Evolutionary conservation across 2,329 filamentous ascomycete genomes (phyloP).

Genomic region (Chrysoporthe deuterocubensis): DNA sequence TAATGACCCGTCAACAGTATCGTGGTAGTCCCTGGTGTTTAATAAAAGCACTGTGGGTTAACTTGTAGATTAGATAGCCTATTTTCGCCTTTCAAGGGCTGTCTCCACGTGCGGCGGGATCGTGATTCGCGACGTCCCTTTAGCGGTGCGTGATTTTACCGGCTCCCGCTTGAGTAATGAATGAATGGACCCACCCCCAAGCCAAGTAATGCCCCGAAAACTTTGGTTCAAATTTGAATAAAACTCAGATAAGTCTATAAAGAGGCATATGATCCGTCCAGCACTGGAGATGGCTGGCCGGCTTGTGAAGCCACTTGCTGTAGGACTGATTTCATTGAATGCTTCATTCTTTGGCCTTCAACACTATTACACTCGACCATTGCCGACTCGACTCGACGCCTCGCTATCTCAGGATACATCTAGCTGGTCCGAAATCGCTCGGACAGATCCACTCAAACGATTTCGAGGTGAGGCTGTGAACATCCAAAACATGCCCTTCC

Average conservation of each 20-base stretch:
- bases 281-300: neutral
- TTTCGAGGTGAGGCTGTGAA: neutral
- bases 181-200: neutral
- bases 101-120: neutral
- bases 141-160: neutral
- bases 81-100: too few relatives aligned
- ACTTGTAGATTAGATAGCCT: neutral
- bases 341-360: neutral
- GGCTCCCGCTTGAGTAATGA: neutral
- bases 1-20: too few relatives aligned
- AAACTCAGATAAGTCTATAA: neutral
- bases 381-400: neutral
- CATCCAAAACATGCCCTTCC: neutral
- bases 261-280: neutral
- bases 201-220: neutral
- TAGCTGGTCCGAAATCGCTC: constrained; percentile 3
- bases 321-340: neutral
- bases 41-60: too few relatives aligned
- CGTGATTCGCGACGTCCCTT: neutral
- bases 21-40: too few relatives aligned
- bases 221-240: neutral
- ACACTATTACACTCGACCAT: constrained; percentile 1
- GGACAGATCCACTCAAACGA: neutral
- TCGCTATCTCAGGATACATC: neutral
- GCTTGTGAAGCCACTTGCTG: neutral